Evolutionary conservation across 306 rosid genomes (phyloP).

Genomic region (Begonia loranthoides): DNA sequence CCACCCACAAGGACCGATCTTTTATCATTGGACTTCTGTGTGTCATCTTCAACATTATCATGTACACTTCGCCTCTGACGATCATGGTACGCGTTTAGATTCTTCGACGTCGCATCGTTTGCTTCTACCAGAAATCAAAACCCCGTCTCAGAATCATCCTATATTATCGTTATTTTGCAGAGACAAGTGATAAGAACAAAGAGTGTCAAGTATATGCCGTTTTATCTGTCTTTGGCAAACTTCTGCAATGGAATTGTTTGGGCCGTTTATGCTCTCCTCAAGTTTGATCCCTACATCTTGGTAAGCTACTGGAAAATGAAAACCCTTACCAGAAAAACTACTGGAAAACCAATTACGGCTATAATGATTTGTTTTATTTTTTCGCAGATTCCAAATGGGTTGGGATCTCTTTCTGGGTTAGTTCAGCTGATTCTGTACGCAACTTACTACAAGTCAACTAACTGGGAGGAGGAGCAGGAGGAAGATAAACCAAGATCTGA

Average conservation of each 20-base stretch:
- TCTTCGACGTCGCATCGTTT: neutral
- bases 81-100: slow-evolving; percentile 44
- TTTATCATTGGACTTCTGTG: slow-evolving; percentile 38
- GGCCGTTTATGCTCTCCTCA: slow-evolving; percentile 43
- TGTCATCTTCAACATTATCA: slow-evolving; percentile 43
- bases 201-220: slow-evolving; percentile 93
- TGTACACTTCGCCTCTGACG: slow-evolving; percentile 80
- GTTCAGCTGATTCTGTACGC: slow-evolving; percentile 45
- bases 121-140: neutral
- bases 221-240: slow-evolving; percentile 48
- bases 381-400: slow-evolving; percentile 34
- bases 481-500: neutral
- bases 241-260: slow-evolving; percentile 44
- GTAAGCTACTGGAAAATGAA: slow-evolving; percentile 18
- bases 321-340: too few species aligned
- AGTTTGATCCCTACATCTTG: slow-evolving; percentile 45
- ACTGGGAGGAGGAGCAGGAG: slow-evolving; percentile 20
- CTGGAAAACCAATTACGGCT: too few species aligned
- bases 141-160: neutral
- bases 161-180: slow-evolving; percentile 12
- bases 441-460: slow-evolving; percentile 38
- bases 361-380: neutral
- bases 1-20: slow-evolving; percentile 13
- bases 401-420: slow-evolving; percentile 54
- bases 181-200: slow-evolving; percentile 40